Base-by-base conservation (phyloP, 495 filamentous ascomycete species). In the Talaromyces borbonicus region DNA sequence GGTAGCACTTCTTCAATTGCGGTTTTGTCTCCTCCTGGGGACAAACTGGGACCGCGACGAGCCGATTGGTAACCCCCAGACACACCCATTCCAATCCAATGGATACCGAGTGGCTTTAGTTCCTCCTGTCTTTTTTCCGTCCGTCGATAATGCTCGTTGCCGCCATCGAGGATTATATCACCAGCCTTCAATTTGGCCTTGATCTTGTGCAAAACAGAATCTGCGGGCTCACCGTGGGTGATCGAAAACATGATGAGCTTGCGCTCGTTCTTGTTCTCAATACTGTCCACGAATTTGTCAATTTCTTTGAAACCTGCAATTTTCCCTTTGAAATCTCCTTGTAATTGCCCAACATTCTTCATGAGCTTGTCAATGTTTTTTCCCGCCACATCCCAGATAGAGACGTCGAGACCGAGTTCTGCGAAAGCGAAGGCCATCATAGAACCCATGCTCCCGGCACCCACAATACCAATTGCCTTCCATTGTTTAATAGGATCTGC, bases 101-200 rank as follows among this genome's bases (percentile, higher is more conserved):
- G 62, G 11, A 87, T 71, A 0, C 77, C 79, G 14, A 73, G 69
- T 4, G 62, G 55, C 2, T 61, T 62, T 31, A 79, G 66, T 31
- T 77, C 71, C 22, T 59, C 69, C 61, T 85, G 81, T 7, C 83
- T 61, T 11, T 75, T 56, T 50, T 88, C 76, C 0, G 83, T 85
- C n/a, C 73, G 78, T 24, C 72, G 61, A 50, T 78, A 87, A 51
- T 84, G 67, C 62, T 88, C 82, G 50, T 87, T 87, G 0, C 78
- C 78, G 15, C 77, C 79, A 55, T 87, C 83, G 7, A 88, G 66
- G 41, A 89, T 79, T 38, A 87, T 76, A 55, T 88, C 83, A 5
- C 79, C 80, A 19, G 58, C 63, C 23, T 73, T 67, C 9, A 87
- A 58, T 43, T 76, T 68, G 1, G 66, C 68, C 38, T 69, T 66